phyloP scores from a whole-genome alignment of 2,329 filamentous ascomycete genomes.

The Nothophoma quercina region DNA sequence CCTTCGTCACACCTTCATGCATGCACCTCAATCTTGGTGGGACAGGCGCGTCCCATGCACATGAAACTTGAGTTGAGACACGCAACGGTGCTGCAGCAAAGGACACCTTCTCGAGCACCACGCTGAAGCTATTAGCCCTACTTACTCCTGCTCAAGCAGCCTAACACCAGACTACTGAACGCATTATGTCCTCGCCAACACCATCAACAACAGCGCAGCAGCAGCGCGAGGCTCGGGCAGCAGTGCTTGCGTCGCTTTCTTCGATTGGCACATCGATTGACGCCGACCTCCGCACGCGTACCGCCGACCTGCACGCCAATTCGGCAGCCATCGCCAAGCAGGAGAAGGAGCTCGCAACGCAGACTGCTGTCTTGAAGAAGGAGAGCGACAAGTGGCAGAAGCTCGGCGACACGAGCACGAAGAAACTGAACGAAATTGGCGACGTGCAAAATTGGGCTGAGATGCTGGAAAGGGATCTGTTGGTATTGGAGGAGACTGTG shows the following conservation, averaged over 20 bases:
- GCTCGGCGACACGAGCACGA: constrained; percentile 68
- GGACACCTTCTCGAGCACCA: background rate
- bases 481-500: constrained; percentile 52
- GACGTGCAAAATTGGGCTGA: constrained; percentile 90
- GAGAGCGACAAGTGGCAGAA: constrained; percentile 72
- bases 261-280: constrained; percentile 74
- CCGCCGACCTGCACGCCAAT: constrained; percentile 73
- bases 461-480: constrained; percentile 65
- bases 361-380: constrained; percentile 66
- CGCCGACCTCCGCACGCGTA: constrained; percentile 71
- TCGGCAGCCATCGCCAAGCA: constrained; percentile 70
- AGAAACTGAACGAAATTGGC: constrained; percentile 77
- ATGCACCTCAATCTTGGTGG: constrained; percentile 10
- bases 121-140: background rate
- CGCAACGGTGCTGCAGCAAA: constrained; percentile 12
- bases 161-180: no score
- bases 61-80: constrained; percentile 15
- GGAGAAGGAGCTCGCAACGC: constrained; percentile 69
- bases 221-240: constrained; percentile 59
- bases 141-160: background rate
- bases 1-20: constrained; percentile 34
- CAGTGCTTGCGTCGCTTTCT: constrained; percentile 58
- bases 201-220: constrained; percentile 43
- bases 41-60: constrained; percentile 14
- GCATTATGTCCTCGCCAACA: constrained; percentile 37